A percentile compares a stretch with the other conserved stretches of the same genome.
phyloP scores from a whole-genome alignment of 2,329 filamentous ascomycete genomes.

The Diaporthe sp. region DNA sequence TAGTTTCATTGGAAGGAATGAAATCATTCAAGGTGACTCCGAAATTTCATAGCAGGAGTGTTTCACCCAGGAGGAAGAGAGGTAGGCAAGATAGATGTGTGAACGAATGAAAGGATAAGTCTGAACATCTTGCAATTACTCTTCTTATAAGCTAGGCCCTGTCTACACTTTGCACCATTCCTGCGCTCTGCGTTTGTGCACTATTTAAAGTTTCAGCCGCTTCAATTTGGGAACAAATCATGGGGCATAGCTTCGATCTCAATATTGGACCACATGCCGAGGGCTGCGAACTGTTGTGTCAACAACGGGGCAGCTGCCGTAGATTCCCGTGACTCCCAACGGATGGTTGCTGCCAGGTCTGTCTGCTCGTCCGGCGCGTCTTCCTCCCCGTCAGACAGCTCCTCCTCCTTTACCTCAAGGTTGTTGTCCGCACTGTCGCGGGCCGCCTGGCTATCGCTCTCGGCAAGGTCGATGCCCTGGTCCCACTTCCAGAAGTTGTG shows the following conservation, averaged over 20 bases:
- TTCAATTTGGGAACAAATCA: not conserved
- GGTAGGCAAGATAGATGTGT: too few species aligned
- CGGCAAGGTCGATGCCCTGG: conserved; percentile 44
- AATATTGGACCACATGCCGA: not conserved
- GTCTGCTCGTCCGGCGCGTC: not conserved
- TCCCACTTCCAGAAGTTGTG: conserved; percentile 48
- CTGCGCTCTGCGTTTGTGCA: too few species aligned
- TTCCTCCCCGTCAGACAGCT: not conserved
- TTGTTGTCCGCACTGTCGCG: not conserved
- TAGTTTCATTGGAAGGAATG: too few species aligned
- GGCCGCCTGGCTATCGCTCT: rapidly evolving
- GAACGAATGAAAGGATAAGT: too few species aligned
- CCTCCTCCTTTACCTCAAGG: not conserved
- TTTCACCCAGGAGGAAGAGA: too few species aligned
- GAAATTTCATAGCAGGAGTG: too few species aligned
- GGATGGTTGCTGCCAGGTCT: not conserved
- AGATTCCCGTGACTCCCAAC: not conserved
- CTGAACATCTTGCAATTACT: too few species aligned
- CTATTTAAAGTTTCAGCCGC: too few species aligned
- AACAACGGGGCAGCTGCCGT: not conserved
- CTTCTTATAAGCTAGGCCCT: too few species aligned
- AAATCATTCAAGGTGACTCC: too few species aligned
- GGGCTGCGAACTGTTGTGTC: not conserved
- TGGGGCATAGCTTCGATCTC: not conserved
- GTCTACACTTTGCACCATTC: too few species aligned